Conservation (phyloP, 768 basidiomycete species). For the Pulveroboletus sp. region DNA sequence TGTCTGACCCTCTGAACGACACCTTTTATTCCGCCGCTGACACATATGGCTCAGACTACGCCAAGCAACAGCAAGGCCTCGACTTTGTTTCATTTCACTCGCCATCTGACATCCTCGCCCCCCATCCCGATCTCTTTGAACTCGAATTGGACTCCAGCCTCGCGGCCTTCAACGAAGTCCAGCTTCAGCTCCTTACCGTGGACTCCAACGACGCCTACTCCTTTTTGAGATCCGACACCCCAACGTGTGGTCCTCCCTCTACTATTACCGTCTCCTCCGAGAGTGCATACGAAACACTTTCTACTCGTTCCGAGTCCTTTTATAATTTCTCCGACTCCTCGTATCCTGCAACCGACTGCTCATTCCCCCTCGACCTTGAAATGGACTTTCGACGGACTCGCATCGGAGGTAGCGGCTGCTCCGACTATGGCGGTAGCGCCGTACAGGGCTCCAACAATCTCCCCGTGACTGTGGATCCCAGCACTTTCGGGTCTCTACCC, state of each 20-base stretch:
- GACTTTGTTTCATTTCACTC: conserved; percentile 69
- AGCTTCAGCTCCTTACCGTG: conserved; percentile 59
- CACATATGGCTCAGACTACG: conserved; percentile 35
- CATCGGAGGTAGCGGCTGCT: conserved; percentile 42
- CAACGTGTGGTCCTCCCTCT: conserved; percentile 68
- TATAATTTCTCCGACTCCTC: conserved; percentile 60
- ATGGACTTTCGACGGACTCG: conserved; percentile 67
- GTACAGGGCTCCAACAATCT: conserved; percentile 36
- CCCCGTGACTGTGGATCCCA: conserved; percentile 46
- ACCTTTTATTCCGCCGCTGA: conserved; percentile 32
- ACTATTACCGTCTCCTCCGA: conserved; percentile 77
- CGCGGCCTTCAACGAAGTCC: conserved; percentile 59
- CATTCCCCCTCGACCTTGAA: conserved; percentile 62
- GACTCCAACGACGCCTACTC: conserved; percentile 62
- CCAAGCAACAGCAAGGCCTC: conserved; percentile 42
- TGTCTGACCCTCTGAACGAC: conserved; percentile 31
- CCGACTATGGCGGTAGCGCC: conserved; percentile 49
- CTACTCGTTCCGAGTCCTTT: conserved; percentile 64
- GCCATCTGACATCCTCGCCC: conserved; percentile 66
- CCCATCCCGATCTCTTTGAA: conserved; percentile 80
- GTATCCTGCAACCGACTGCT: conserved; percentile 45
- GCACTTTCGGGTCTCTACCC: conserved; percentile 53
- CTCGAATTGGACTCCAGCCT: conserved; percentile 72
- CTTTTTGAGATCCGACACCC: conserved; percentile 57
- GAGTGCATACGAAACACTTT: conserved; percentile 66